phyloP scores from a whole-genome alignment of 768 basidiomycete species.

The Trametes coccinea region DNA sequence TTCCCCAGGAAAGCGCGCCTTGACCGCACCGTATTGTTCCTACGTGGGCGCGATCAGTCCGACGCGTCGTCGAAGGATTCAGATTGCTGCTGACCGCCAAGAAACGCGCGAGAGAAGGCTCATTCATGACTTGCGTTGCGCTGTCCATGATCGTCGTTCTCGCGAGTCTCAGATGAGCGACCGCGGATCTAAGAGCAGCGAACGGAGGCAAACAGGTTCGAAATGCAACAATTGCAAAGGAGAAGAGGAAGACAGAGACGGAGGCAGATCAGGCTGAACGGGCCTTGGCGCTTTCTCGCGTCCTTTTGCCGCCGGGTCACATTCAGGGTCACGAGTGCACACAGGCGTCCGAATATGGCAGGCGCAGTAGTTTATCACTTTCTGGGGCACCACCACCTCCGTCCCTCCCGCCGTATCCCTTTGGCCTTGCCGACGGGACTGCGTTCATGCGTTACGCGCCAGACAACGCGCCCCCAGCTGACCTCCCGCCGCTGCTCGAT shows the following conservation, averaged over 20 bases:
- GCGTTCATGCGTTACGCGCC: slow-evolving; percentile 4
- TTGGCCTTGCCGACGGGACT: slow-evolving; percentile 1
- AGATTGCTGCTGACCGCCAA: slow-evolving; percentile 23
- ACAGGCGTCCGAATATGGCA: slow-evolving; percentile 10
- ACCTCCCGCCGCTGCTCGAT: neutral
- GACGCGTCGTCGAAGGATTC: neutral
- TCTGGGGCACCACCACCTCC: neutral
- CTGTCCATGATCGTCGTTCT: neutral
- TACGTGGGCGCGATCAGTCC: slow-evolving; percentile 12
- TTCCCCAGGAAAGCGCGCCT: slow-evolving; percentile 47
- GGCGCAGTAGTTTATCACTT: slow-evolving; percentile 10
- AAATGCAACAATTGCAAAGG: neutral
- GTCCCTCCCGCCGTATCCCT: neutral
- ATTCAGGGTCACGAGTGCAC: slow-evolving; percentile 15
- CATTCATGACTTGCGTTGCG: slow-evolving; percentile 1
- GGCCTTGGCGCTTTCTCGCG: slow-evolving; percentile 9
- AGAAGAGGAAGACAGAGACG: neutral
- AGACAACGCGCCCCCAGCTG: neutral
- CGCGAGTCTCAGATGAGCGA: neutral
- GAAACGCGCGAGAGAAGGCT: slow-evolving; percentile 19
- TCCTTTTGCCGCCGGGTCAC: slow-evolving; percentile 3
- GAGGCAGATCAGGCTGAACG: neutral
- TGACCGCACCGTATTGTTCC: slow-evolving; percentile 45
- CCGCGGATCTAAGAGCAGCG: neutral
- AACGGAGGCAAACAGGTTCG: neutral